phyloP scores from a whole-genome alignment of 768 basidiomycete species.

The Mycena filopes region DNA sequence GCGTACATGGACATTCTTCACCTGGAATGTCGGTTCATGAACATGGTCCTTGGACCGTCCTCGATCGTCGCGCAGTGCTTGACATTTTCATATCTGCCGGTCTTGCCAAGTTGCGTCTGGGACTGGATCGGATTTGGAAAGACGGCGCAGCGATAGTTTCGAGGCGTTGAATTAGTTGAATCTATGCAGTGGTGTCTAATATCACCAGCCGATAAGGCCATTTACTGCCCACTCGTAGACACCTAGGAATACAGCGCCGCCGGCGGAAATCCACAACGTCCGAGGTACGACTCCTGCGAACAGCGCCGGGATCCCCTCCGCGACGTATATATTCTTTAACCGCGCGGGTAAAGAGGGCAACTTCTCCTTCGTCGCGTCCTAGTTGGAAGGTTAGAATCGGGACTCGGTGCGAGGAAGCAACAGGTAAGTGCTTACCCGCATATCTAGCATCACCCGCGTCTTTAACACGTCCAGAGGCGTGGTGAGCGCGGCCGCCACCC shows the following conservation, averaged over 20 bases:
- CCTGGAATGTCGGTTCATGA: too few species aligned
- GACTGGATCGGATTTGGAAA: too few species aligned
- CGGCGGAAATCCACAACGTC: constrained; percentile 96
- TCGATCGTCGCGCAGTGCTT: too few species aligned
- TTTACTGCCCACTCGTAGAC: constrained; percentile 88
- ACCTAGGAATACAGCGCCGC: constrained; percentile 97
- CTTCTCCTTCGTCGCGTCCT: constrained; percentile 62
- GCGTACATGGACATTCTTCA: too few species aligned
- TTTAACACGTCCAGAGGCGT: constrained; percentile 98
- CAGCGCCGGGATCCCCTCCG: constrained; percentile 79
- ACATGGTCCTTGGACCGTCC: too few species aligned
- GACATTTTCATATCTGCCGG: too few species aligned
- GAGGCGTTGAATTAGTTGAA: too few species aligned
- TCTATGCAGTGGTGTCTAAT: background rate
- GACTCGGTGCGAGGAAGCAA: background rate
- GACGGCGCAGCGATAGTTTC: too few species aligned
- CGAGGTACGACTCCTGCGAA: constrained; percentile 91
- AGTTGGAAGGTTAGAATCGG: constrained; percentile 4
- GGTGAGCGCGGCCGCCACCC: constrained; percentile 87
- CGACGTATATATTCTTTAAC: constrained; percentile 70
- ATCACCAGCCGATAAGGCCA: constrained; percentile 51
- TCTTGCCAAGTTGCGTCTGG: too few species aligned
- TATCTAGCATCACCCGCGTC: constrained; percentile 97
- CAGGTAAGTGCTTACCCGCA: constrained; percentile 76
- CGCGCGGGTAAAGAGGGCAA: constrained; percentile 67